Evolutionary conservation across 345 rosid species (phyloP), one percentile per base, ranked within the genome.

Genomic region (Zanthoxylum bungeanum): DNA sequence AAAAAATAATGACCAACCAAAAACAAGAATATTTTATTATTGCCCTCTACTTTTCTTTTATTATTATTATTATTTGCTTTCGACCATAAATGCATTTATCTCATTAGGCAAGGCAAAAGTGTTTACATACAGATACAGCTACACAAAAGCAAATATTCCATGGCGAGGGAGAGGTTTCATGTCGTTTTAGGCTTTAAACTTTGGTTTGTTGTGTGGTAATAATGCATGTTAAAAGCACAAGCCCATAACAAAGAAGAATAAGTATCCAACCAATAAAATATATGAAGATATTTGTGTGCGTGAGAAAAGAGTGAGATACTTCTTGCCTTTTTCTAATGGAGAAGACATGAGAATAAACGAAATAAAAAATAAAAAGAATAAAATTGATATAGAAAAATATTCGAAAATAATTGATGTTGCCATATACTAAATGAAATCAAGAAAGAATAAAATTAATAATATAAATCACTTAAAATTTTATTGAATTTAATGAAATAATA

Each of bases 151-250:
- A 24, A 58, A 68, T 21, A 67, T 52, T 57, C 63, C 50, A 17
- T 9, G 36, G 63, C 17, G 34, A 9, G 30, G 30, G 46, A 44
- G 42, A 44, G 42, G 4, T 30, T n/a, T 21, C 40, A 66, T 60
- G 77, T 56, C 19, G 34, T 65, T 52, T 65, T 19, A 21, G 51
- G 55, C 14, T 7, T 22, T 44, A 74, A 8, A 9, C 24, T 51
- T 37, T 65, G 75, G 40, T 74, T 63, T 71, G 58, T 71, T 31
- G 25, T 9, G 12, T 44, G 49, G 44, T n/a, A 22, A 39, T 27
- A 55, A 60, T 61, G 64, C 79, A 77, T 66, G 72, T 44, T 44
- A 44, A 69, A 78, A 75, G 66, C 49, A 44, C 28, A 68, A 52
- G 47, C 61, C 60, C 60, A 52, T 81, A 46, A 34, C 40, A 31